Conservation (phyloP, 805 yeast genomes). For the Teunomyces pallodes region DNA sequence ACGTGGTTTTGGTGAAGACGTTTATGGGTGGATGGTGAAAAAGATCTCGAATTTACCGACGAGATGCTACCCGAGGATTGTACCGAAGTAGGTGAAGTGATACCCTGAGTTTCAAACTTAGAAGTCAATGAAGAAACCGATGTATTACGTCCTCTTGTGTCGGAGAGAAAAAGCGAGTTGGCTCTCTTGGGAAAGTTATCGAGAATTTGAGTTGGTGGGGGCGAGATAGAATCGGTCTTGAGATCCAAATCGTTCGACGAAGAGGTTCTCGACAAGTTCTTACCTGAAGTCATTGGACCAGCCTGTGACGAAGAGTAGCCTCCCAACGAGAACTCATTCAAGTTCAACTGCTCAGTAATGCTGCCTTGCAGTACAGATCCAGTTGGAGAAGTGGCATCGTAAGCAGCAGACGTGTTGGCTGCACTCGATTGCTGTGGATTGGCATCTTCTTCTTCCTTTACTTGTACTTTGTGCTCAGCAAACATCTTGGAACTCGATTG, state of each 20-base stretch:
- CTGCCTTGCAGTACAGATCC: constrained; percentile 7
- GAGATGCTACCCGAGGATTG: not conserved
- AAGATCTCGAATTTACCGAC: not conserved
- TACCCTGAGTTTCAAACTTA: constrained; percentile 26
- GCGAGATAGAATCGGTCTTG: constrained; percentile 20
- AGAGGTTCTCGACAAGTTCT: constrained; percentile 3
- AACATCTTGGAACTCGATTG: constrained; percentile 28
- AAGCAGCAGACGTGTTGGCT: not conserved
- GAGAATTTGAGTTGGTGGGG: not conserved
- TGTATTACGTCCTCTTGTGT: not conserved
- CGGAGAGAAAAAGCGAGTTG: constrained; percentile 14
- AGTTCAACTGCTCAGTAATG: constrained; percentile 11
- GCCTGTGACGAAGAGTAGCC: constrained; percentile 11
- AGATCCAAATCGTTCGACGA: constrained; percentile 21
- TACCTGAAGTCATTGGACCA: constrained; percentile 12
- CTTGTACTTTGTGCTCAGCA: constrained; percentile 27
- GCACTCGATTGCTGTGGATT: not conserved
- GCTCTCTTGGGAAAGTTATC: constrained; percentile 13
- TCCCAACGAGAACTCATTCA: constrained; percentile 15
- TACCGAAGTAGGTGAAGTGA: constrained; percentile 17
- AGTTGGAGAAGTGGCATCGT: not conserved
- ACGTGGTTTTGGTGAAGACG: constrained; percentile 2
- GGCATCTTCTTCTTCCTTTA: constrained; percentile 7
- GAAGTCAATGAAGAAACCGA: constrained; percentile 26
- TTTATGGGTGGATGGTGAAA: constrained; percentile 1